These are phyloP conservation scores for Fibroporia radiculosa DNA, from an alignment of 768 basidiomycete species.

Conservation along the genomic window DNA sequence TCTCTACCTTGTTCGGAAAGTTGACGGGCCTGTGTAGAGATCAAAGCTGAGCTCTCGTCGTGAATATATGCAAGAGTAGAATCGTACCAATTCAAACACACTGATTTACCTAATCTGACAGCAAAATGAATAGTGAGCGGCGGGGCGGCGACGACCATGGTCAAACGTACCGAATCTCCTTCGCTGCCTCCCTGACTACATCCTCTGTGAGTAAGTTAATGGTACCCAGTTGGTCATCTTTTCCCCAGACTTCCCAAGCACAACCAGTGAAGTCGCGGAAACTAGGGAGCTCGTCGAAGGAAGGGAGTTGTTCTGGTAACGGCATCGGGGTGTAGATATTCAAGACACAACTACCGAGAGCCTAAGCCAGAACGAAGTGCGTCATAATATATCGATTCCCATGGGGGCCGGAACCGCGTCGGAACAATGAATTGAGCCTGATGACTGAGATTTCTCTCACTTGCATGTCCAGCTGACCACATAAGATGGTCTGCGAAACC, in stretches of 20 bases:
- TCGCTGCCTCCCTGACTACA: constrained; percentile 49
- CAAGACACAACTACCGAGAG: no score
- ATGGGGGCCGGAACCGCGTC: no score
- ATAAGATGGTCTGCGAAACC: no score
- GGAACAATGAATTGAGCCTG: no score
- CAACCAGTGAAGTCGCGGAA: constrained; percentile 44
- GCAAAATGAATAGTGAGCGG: neutral
- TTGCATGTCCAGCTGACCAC: no score
- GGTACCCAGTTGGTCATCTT: constrained; percentile 58
- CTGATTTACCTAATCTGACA: constrained; percentile 41
- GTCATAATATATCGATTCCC: no score
- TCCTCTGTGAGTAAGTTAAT: constrained; percentile 57
- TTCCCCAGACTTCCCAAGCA: constrained; percentile 64
- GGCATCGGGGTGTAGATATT: no score
- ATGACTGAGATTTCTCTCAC: no score
- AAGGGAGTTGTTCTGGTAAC: constrained; percentile 23
- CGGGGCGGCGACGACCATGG: neutral
- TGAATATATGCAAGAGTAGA: neutral
- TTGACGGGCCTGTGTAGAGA: constrained; percentile 47
- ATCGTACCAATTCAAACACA: constrained; percentile 57
- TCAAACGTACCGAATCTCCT: constrained; percentile 44
- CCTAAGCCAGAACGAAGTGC: no score
- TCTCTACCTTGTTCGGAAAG: constrained; percentile 50
- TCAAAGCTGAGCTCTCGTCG: neutral
- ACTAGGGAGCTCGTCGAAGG: constrained; percentile 41